A percentile compares a stretch with the other conserved stretches of the same genome.
Evolutionary conservation across 345 rosid genomes (phyloP).

Genomic region (Dimocarpus longan): DNA sequence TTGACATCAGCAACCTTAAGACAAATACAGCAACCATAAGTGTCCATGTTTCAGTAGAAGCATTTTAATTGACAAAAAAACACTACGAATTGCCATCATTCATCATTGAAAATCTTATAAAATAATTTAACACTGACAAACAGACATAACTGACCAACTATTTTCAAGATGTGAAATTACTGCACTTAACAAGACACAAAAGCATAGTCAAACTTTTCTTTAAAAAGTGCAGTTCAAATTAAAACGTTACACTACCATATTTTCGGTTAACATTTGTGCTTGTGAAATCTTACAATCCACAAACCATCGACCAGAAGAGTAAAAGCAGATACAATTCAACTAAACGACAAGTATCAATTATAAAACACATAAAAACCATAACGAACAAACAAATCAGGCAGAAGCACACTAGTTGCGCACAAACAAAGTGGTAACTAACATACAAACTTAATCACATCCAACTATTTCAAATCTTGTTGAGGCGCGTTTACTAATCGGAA

Average conservation of each 20-base stretch:
- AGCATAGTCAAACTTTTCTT: background rate
- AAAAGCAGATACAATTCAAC: too few relatives aligned
- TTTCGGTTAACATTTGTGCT: background rate
- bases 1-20: constrained; percentile 51
- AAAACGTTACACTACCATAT: background rate
- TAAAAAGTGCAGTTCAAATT: background rate
- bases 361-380: too few relatives aligned
- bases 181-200: background rate
- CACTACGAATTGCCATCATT: background rate
- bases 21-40: background rate
- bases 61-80: background rate
- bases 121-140: background rate
- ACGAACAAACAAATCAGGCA: background rate
- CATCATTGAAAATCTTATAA: background rate
- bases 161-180: background rate
- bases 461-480: background rate
- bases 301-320: too few relatives aligned
- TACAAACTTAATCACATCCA: background rate
- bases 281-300: too few relatives aligned
- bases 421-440: background rate
- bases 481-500: too few relatives aligned
- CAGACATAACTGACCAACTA: background rate
- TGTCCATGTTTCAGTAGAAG: background rate
- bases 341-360: too few relatives aligned
- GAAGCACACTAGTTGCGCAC: background rate